Evolutionary conservation across 2,329 filamentous ascomycete genomes (phyloP), one percentile per base, ranked within the genome.

Genomic region (Stylonectria norvegica): DNA sequence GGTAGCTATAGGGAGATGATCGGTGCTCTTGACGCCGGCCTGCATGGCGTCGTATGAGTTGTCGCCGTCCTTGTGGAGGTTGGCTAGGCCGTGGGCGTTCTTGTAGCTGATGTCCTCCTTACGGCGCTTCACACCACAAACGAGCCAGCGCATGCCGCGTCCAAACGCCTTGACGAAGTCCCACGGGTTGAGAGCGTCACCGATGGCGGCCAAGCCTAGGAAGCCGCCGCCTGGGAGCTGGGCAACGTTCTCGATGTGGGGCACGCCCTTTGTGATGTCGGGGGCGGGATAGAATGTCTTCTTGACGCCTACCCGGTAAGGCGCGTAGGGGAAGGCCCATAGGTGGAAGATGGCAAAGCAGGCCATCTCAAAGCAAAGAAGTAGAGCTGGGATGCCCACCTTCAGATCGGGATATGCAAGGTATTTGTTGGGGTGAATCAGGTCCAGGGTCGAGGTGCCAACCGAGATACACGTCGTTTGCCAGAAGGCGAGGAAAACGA

Each of bases 401-500:
- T 87, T 86, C 54, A 94, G 73, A 60, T 95, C 89, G 1, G 83
- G 82, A 29, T 83, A 83, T 20, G 79, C 78, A 10, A 95, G 64
- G 22, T 75, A 73, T 1, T 72, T 62, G 30, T 74, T 83, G 1
- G 85, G 62, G 46, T 81, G 65, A 22, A 76, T 76, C 35, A 93
- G 70, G 12, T 82, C 73, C 4, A 85, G 74, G 4, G 75, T 73
- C 1, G 79, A 79, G 1, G 72, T 75, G 46, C 65, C 72, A 23
- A 77, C 52, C 5, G 71, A 74, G 46, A 77, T 74, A 48, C 70
- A 64, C 4, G 70, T 67, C 3, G 62, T 73, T 66, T 95, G 89
- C 89, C 89, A 95, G 64, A 94, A 94, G 23, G 84, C 89, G 52
- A 95, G 75, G 71, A 95, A 95, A 57, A 95, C 89, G 58, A 94